phyloP scores from a whole-genome alignment of 139 green algal genomes.

The Dunaliella primolecta region DNA sequence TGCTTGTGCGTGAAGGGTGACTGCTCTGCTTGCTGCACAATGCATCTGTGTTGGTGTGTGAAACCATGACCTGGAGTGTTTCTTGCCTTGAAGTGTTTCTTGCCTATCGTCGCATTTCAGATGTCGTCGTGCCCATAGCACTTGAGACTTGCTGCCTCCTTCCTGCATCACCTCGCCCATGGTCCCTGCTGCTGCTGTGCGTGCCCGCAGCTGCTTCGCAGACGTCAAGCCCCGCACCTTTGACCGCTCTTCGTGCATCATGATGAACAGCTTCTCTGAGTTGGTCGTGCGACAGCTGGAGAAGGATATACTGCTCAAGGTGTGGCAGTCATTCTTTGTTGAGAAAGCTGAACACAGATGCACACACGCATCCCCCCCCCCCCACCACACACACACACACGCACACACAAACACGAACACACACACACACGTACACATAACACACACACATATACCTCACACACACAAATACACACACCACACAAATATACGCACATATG shows the following conservation, averaged over 20 bases:
- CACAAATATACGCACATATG: not conserved
- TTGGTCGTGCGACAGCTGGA: constrained; percentile 39
- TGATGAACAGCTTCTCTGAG: constrained; percentile 55
- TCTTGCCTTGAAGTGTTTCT: too few relatives aligned
- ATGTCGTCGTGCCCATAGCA: too few relatives aligned
- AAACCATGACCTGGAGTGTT: too few relatives aligned
- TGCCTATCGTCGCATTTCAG: too few relatives aligned
- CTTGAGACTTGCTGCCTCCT: too few relatives aligned
- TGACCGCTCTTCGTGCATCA: constrained; percentile 25
- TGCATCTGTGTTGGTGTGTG: too few relatives aligned
- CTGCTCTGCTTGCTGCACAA: too few relatives aligned
- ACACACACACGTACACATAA: not conserved
- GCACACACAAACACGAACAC: not conserved
- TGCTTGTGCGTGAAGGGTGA: too few relatives aligned
- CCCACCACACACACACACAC: not conserved
- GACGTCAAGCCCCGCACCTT: constrained; percentile 36
- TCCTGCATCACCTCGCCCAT: too few relatives aligned
- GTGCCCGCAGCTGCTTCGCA: constrained; percentile 39
- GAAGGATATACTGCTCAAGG: constrained; percentile 14
- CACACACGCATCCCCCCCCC: not conserved
- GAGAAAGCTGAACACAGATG: too few relatives aligned
- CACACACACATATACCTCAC: not conserved
- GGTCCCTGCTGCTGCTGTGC: too few relatives aligned
- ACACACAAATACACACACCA: not conserved
- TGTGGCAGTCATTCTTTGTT: not conserved